A percentile compares a stretch with the other conserved stretches of the same genome.
These are phyloP conservation scores for Leucosporidium yakuticum DNA, from an alignment of 768 basidiomycete genomes.

Conservation along the genomic window DNA sequence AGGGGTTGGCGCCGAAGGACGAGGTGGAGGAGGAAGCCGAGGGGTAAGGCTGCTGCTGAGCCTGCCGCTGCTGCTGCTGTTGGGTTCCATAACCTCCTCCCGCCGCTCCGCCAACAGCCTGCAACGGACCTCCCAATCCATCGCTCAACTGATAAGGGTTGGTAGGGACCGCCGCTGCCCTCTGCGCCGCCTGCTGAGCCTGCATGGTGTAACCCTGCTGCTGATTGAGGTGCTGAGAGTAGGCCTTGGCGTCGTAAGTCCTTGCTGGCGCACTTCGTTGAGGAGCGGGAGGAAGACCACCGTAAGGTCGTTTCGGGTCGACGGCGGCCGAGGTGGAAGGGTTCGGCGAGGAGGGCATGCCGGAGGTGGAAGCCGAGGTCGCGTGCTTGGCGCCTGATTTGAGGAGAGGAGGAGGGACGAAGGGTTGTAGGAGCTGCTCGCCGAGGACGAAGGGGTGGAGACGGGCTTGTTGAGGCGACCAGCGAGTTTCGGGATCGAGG, in stretches of 20 bases:
- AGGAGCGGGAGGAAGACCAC: slow-evolving; percentile 76
- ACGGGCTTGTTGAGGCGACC: slow-evolving; percentile 94
- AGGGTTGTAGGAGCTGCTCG: slow-evolving; percentile 66
- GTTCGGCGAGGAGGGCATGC: slow-evolving; percentile 11
- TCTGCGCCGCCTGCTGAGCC: slow-evolving; percentile 47
- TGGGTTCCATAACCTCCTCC: background rate
- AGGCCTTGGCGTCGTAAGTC: slow-evolving; percentile 84
- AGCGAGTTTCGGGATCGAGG: slow-evolving; percentile 87
- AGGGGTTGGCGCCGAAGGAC: background rate
- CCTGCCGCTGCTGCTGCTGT: slow-evolving; percentile 1
- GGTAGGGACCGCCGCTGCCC: slow-evolving; percentile 36
- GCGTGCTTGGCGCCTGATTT: background rate
- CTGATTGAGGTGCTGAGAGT: slow-evolving; percentile 89
- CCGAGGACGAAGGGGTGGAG: slow-evolving; percentile 97
- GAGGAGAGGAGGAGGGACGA: slow-evolving; percentile 33
- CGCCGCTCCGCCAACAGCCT: background rate
- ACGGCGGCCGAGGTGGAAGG: background rate
- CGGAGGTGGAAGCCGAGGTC: slow-evolving; percentile 6
- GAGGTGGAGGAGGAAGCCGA: background rate
- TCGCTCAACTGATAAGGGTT: slow-evolving; percentile 26
- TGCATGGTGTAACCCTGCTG: slow-evolving; percentile 87
- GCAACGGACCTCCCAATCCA: background rate
- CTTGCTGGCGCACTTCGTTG: slow-evolving; percentile 77
- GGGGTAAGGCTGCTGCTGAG: background rate
- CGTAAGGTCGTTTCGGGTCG: slow-evolving; percentile 56